Conservation (phyloP, 208 protist species). For the Tetramitus jugosus region DNA sequence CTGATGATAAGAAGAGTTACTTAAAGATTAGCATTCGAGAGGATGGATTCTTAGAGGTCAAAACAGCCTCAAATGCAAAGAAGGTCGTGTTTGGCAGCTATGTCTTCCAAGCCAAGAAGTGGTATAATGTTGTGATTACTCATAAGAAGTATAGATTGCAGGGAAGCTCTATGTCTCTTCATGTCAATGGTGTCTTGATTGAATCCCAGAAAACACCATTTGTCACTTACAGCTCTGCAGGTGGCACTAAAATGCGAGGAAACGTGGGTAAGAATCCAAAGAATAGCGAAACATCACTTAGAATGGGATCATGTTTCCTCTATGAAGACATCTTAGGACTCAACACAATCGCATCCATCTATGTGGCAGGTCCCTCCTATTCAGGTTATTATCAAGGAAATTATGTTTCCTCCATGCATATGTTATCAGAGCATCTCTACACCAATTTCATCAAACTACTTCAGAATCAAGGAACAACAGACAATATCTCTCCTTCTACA, state of each 20-base stretch:
- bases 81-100: background rate
- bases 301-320: background rate
- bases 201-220: constrained; percentile 8
- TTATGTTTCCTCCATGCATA: background rate
- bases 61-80: background rate
- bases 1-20: background rate
- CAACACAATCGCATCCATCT: background rate
- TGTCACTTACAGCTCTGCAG: background rate
- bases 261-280: too few relatives aligned
- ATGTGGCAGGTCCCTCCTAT: background rate
- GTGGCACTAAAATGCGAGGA: too few relatives aligned
- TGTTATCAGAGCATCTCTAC: background rate
- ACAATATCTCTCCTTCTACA: background rate
- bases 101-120: background rate
- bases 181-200: constrained; percentile 2
- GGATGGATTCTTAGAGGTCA: background rate
- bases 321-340: constrained; percentile 7
- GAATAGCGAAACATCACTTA: background rate
- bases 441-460: constrained; percentile 9
- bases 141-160: constrained; percentile 9
- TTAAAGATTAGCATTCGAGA: background rate
- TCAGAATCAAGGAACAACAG: background rate
- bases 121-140: background rate
- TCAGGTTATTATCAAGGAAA: constrained; percentile 13
- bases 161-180: background rate